phyloP scores from a whole-genome alignment of 2,329 filamentous ascomycete species.

The Bipolaris bicolor region DNA sequence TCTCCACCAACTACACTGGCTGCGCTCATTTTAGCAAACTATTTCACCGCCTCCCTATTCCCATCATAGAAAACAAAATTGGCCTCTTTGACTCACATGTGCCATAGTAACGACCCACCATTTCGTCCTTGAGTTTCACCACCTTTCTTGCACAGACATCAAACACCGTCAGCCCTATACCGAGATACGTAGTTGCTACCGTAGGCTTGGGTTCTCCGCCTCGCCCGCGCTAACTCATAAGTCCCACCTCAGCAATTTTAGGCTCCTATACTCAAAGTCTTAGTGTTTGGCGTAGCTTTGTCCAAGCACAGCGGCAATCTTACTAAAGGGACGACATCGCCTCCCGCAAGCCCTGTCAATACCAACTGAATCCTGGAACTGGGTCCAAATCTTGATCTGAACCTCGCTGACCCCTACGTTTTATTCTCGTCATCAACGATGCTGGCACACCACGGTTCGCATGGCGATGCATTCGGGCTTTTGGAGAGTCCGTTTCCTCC shows the following conservation, averaged over 20 bases:
- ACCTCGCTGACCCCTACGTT: slow-evolving; percentile 10
- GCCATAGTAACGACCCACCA: slow-evolving; percentile 11
- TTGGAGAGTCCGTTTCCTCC: slow-evolving; percentile 15
- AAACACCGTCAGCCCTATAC: slow-evolving; percentile 32
- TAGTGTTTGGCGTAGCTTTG: slow-evolving; percentile 14
- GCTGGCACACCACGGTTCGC: slow-evolving; percentile 19
- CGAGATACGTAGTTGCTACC: slow-evolving; percentile 21
- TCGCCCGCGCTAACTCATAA: slow-evolving; percentile 26
- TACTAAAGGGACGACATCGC: slow-evolving; percentile 14
- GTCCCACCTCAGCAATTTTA: slow-evolving; percentile 25
- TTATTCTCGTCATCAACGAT: slow-evolving; percentile 20
- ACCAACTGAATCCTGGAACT: slow-evolving; percentile 12
- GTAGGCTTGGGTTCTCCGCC: slow-evolving; percentile 14
- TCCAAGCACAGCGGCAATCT: slow-evolving; percentile 6
- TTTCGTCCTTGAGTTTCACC: neutral
- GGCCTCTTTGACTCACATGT: slow-evolving; percentile 12
- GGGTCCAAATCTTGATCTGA: slow-evolving; percentile 16
- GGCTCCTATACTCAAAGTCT: slow-evolving; percentile 14
- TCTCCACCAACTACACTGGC: neutral
- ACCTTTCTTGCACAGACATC: slow-evolving; percentile 9
- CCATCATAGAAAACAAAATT: slow-evolving; percentile 10
- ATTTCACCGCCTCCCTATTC: slow-evolving; percentile 21
- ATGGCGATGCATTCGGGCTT: slow-evolving; percentile 20
- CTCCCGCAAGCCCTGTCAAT: slow-evolving; percentile 11
- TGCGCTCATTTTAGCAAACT: slow-evolving; percentile 9